Evolutionary conservation across 257 asterid species (phyloP).

Genomic region (Jasminum sambac): DNA sequence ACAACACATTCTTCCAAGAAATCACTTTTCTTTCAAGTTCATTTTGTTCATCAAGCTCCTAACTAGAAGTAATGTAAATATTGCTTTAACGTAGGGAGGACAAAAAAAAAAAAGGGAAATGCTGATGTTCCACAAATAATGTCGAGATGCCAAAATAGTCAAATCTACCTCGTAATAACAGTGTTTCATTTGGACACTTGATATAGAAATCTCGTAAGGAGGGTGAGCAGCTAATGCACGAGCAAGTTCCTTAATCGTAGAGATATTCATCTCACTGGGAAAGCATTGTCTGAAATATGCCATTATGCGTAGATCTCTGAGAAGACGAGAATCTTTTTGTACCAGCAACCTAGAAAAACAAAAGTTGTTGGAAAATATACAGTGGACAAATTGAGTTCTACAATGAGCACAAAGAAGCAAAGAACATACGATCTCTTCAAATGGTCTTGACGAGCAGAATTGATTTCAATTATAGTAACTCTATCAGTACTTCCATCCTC

Average conservation of each 20-base stretch:
- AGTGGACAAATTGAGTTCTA: constrained; percentile 9
- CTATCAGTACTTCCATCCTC: constrained; percentile 44
- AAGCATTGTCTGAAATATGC: constrained; percentile 94
- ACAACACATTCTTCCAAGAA: too few relatives aligned
- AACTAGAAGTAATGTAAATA: constrained; percentile 10
- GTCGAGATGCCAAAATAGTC: constrained; percentile 18
- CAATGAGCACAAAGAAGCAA: constrained; percentile 21
- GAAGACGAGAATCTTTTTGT: constrained; percentile 60
- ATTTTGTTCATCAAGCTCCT: background rate
- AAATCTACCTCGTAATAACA: constrained; percentile 75
- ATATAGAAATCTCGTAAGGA: constrained; percentile 72
- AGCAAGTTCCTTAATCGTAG: constrained; percentile 80
- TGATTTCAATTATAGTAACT: constrained; percentile 57
- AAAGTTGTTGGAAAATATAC: constrained; percentile 20
- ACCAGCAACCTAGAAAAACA: constrained; percentile 51
- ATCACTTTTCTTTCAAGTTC: too few relatives aligned
- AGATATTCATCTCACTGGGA: constrained; percentile 52
- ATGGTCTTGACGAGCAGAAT: constrained; percentile 73
- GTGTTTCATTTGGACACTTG: constrained; percentile 69
- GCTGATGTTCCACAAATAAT: background rate
- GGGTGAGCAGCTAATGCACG: constrained; percentile 74
- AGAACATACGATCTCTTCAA: constrained; percentile 68
- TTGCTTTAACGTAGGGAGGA: background rate
- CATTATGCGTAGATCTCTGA: constrained; percentile 73
- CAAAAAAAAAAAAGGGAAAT: background rate